Percentiles rank a stretch among this genome's conserved stretches.
These are phyloP conservation scores for Aspergillus ustus DNA, from an alignment of 2,329 filamentous ascomycete genomes.

Conservation along the genomic window DNA sequence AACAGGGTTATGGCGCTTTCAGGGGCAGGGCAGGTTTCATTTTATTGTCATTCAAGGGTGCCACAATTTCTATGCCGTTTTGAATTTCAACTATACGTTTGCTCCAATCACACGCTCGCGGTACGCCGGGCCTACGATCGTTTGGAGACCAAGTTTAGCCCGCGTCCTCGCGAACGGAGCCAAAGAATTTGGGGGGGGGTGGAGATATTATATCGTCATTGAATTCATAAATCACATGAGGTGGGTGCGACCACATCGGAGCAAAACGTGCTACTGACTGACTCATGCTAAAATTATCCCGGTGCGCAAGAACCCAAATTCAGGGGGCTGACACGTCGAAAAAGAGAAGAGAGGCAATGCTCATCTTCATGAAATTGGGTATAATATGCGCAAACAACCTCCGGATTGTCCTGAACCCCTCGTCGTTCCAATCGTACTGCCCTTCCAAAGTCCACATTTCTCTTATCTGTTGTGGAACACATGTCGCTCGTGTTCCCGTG, in stretches of 20 bases:
- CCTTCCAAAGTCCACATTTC: background rate
- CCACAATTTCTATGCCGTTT: background rate
- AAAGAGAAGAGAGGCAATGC: background rate
- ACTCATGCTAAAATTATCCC: background rate
- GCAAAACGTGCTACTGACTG: background rate
- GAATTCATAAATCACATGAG: conserved; percentile 15
- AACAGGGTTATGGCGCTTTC: background rate
- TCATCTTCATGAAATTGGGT: conserved; percentile 9
- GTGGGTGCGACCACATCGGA: conserved; percentile 6
- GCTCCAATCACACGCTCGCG: background rate
- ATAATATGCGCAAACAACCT: conserved; percentile 9
- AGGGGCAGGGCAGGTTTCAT: background rate
- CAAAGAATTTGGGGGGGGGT: background rate
- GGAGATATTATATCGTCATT: conserved; percentile 16
- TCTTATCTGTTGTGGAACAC: background rate
- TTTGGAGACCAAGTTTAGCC: background rate
- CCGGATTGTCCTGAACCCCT: background rate
- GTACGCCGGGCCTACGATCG: background rate
- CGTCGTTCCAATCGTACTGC: background rate
- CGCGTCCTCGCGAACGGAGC: background rate
- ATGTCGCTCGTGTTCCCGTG: background rate
- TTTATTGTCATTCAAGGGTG: background rate
- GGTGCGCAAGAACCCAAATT: background rate
- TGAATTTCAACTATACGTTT: conserved; percentile 6
- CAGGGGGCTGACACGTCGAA: background rate